A percentile compares a stretch with the other conserved stretches of the same genome.
phyloP scores from a whole-genome alignment of 768 basidiomycete species.

The Suillus occidentalis region DNA sequence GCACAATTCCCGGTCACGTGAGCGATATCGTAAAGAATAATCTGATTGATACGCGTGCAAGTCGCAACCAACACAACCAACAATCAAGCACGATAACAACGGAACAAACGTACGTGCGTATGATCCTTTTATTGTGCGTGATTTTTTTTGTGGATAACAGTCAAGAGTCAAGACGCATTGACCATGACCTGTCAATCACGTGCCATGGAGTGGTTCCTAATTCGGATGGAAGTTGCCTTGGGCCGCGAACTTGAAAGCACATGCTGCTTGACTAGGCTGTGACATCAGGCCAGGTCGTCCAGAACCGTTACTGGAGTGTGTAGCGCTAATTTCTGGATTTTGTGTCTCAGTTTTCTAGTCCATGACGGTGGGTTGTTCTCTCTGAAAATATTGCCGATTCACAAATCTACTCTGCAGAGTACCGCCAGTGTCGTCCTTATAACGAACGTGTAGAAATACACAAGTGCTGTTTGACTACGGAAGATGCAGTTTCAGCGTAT shows the following conservation, averaged over 20 bases:
- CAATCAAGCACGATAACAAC: background rate
- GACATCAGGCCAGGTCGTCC: background rate
- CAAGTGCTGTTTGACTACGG: background rate
- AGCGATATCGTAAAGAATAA: background rate
- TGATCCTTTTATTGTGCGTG: background rate
- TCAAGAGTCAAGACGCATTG: background rate
- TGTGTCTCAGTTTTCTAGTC: background rate
- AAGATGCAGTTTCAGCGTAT: conserved; percentile 24
- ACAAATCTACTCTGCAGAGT: background rate
- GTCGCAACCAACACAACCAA: background rate
- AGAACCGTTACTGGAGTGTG: background rate
- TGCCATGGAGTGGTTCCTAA: background rate
- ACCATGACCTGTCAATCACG: background rate
- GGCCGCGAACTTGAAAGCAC: no score
- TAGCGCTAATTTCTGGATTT: background rate
- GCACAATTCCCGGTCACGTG: background rate
- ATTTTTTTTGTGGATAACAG: background rate
- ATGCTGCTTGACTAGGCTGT: background rate
- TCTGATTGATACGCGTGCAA: background rate
- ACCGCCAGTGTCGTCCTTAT: no score
- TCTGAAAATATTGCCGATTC: background rate
- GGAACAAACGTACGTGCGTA: background rate
- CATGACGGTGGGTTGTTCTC: background rate
- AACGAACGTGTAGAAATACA: background rate
- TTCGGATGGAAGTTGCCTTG: background rate